Base-by-base conservation (phyloP, 169 alveolate species). In the Plasmodium gonderi region DNA sequence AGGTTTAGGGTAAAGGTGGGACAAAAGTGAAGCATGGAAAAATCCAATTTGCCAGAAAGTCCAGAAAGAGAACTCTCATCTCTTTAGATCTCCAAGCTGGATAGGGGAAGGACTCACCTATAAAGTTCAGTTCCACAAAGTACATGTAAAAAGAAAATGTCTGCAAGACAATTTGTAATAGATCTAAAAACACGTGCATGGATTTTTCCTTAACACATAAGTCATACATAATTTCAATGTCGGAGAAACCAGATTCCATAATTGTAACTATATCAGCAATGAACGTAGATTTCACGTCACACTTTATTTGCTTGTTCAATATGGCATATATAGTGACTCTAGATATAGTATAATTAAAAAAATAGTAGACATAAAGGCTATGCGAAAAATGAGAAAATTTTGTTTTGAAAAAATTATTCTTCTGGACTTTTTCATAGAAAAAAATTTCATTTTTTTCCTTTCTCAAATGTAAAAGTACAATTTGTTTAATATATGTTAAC, bases 341-440 rank as follows among this genome's bases (percentile, higher is more conserved):
- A 31, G 82, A 77, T 68, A 77, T 29, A 64, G 40, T 89, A 29
- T 89, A 89, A 47, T 60, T 77, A 68, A 89, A 76, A 77, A 89
- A 89, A 3, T n/a, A 14, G 5, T 40, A 51, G 1, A 89, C 42
- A 44, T 89, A 89, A 20, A 77, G 33, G 44, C 80, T 89, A 47
- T 49, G 33, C 2, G 33, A 40, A 26, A 14, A 14, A 38, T 51
- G n/a, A 6, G 60, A 54, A 74, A 11, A 20, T n/a, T 44, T 36
- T 9, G 33, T 51, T 7, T 60, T 14, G 49, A 14, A 1, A 26
- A 76, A 20, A 77, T 75, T 75, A 44, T 36, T 51, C 9, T 47
- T 23, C 29, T 11, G 23, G n/a, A 64, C n/a, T 29, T 44, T 29
- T 17, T 89, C 81, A 77, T 75, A 40, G 23, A 89, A 54, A 2